Base-by-base conservation (phyloP, 805 yeast genomes). In the Yamadazyma philogaea region DNA sequence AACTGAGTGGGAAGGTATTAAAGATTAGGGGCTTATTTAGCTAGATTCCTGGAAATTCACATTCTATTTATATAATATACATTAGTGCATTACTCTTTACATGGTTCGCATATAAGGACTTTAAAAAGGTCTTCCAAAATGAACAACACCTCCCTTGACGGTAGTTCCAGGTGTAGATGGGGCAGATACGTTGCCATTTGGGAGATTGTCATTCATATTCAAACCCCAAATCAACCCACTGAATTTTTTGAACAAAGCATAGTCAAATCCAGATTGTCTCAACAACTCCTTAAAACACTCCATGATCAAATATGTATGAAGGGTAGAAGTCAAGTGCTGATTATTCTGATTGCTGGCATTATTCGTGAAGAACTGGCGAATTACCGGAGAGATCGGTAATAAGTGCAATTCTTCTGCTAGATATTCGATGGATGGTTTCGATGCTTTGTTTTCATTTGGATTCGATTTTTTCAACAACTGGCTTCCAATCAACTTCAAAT, bases 381-480 rank as follows among this genome's bases (percentile, higher is more conserved):
- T 61, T 26, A 70, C 61, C 2, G 77, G 77, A 26, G 80, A 73
- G 39, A 83, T 78, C 11, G 85, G 84, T 37, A 84, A 74, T 6
- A 82, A 80, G 35, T 60, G 59, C 40, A 84, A 65, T 42, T 83
- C 90, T 54, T 84, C 90, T 0, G 88, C 85, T 44, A 84, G 63
- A 41, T 72, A 70, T 53, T 83, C 87, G 30, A 84, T 66, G 1
- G 82, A 72, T 14, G 75, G 71, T 49, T 75, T 72, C 14, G 49
- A 50, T 11, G 55, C 33, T 35, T 46, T 48, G 15, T 42, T 40
- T 18, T 48, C 57, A 19, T 33, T 40, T 36, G 42, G 38, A 18
- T 30, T 17, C 2, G 43, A 18, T 30, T 42, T 52, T 49, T 42
- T 61, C 46, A 68, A 54, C 28, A 68, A 54, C 47, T 63, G 71